Evolutionary conservation across 768 basidiomycete genomes (phyloP), one percentile per base, ranked within the genome.

Genomic region (Lactifluus piperatus): DNA sequence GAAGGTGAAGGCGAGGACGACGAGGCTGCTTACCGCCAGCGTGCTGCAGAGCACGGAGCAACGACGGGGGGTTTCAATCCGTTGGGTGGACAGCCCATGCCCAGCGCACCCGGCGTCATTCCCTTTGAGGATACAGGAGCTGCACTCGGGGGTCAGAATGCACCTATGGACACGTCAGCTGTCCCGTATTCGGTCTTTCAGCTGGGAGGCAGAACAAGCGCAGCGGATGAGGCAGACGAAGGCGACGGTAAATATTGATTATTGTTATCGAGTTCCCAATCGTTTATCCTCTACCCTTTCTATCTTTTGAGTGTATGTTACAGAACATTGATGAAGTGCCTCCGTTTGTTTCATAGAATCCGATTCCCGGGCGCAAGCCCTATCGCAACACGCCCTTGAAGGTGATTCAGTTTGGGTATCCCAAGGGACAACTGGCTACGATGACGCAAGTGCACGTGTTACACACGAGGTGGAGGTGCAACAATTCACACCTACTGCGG

Each of bases 11-110:
- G 71, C 27, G 81, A 78, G 50, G 79, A 80, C 41, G 81, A 80
- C 18, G 82, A 83, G 61, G 79, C 73, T 60, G 72, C 76, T 2
- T 78, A 81, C 36, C 76, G 78, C 43, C 77, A 76, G 60, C 81
- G 80, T 51, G 78, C 88, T 22, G 80, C 84, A 24, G 84, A 82
- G 59, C 74, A 72, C 22, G 67, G 82, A 37, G 81, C 83, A 7
- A 80, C 81, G 70, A 82, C 82, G 74, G 87, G 85, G 16, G 78
- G 80, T 63, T 72, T 78, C 73, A 75, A 84, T 64, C 81, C 84
- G 3, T 77, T 84, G 54, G 71, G 75, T 8, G 53, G 41, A 29
- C 52, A 54, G 22, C 32, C 22, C 20, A 6, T 24, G 45, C 26
- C 70, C 74, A 14, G 74, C 67, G 29, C 70, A 73, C 26, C 68